Base-by-base conservation (phyloP, 495 filamentous ascomycete species). In the Lentithecium fluviatile region DNA sequence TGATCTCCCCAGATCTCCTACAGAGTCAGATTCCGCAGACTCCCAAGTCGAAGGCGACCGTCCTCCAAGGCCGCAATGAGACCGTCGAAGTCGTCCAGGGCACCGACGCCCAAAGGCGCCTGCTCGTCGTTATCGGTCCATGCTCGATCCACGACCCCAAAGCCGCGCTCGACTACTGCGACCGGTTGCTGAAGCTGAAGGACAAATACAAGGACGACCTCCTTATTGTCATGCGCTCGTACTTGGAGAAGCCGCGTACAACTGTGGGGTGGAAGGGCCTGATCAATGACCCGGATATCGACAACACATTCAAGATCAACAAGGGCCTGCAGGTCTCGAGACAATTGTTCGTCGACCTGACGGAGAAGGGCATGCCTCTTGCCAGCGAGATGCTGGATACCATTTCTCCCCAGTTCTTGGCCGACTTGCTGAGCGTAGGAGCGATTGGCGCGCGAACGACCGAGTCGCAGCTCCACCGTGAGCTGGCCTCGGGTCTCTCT, bases 251-350 rank as follows among this genome's bases (percentile, higher is more conserved):
- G 79, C 95, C 95, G 21, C 86, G 95, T 64, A 99, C 95, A 13
- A 99, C 95, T 0, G 92, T 99, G 15, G 95, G 95, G 52, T 99
- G 95, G 95, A 99, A 99, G 77, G 95, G 95, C 13, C 80, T 99
- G 62, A 96, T 99, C 78, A 99, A 99, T 74, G 95, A 99, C 76
- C 95, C 95, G 7, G 92, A 97, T 65, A 96, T 99, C 73, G 93
- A 99, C 74, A 91, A 96, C 70, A 93, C 88, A 75, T 97, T 97
- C 83, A 85, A 96, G 75, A 97, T 99, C 77, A 99, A 97, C 81
- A 96, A 97, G 79, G 95, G 95, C 2, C 74, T 99, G 71, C 85
- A 89, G 46, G 78, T 87, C 25, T 90, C 91, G 32, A 85, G 95
- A 58, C 87, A 97, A 73, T 78, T 99, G 59, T 99, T 96, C 72